phyloP scores from a whole-genome alignment of 192 early-diverging fungal genomes.

The Gryganskiella cystojenkinii region DNA sequence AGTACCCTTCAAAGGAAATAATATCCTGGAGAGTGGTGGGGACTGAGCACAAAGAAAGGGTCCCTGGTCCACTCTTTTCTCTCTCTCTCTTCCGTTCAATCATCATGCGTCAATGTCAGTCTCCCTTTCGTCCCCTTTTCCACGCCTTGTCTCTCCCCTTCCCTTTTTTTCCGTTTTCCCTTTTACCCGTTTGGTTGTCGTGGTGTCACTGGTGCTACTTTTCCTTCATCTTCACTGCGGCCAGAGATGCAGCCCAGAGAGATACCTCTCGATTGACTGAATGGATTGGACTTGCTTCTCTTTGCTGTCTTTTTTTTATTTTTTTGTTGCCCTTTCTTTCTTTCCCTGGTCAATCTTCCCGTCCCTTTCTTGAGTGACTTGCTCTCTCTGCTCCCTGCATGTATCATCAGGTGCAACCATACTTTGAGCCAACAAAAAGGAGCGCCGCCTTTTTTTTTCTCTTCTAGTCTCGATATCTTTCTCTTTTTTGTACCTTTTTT shows the following conservation, averaged over 20 bases:
- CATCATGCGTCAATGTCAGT: no score
- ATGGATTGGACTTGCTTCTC: no score
- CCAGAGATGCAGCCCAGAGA: no score
- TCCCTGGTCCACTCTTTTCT: background rate
- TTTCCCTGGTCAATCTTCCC: no score
- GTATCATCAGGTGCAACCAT: background rate
- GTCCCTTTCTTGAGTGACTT: no score
- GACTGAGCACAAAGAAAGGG: background rate
- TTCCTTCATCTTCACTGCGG: no score
- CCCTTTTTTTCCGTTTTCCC: background rate
- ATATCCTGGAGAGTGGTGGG: background rate
- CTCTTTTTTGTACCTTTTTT: background rate
- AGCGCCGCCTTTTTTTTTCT: background rate
- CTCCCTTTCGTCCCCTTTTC: background rate
- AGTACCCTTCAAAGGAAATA: constrained; percentile 3
- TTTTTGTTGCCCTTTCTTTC: no score
- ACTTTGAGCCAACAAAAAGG: background rate
- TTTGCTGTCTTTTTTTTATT: no score
- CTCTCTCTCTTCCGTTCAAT: background rate
- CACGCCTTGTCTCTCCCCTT: background rate
- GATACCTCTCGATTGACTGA: no score
- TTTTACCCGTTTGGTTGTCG: background rate
- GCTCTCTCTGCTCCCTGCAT: no score
- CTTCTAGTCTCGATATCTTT: background rate
- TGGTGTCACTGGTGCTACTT: no score